Evolutionary conservation across 2,329 filamentous ascomycete genomes (phyloP), one percentile per base, ranked within the genome.

Genomic region (Madurella fahalii): DNA sequence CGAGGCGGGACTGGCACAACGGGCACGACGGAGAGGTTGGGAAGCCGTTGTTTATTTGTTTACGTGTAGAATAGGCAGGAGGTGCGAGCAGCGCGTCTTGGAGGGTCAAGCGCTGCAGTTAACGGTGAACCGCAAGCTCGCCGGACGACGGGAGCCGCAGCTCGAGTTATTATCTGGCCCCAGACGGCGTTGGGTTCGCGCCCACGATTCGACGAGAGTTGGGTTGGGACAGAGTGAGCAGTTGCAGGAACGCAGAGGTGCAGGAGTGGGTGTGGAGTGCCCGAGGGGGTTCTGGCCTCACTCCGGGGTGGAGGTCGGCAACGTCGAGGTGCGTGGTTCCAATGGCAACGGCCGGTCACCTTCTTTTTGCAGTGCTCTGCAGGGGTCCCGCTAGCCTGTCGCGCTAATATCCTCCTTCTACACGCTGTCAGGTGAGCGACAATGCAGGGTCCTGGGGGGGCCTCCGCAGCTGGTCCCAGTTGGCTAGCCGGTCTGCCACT

Each of bases 391-490:
- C 46, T 39, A 42, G 53, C 40, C 54, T 40, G 47, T 51, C 60
- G 50, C 57, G 59, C 61, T 56, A 61, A 56, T 25, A 54, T 41
- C 37, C 34, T 25, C 48, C 52, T 47, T 50, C 54, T 50, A 57
- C 60, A 60, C 62, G 62, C 48, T 60, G 59, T 64, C 62, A 64
- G 58, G 56, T 64, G 62, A 63, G 50, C 51, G n/a, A 15, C 20
- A 41, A 53, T 55, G 58, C 56, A 60, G 56, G 57, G 55, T 56
- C 56, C 43, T 40, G 16, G 16, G 31, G 40, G 31, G 25, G 18
- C 16, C 9, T 44, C 50, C 53, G 50, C 55, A 55, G 48, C 40
- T 56, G 52, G 48, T 47, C 42, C 51, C 53, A 55, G 53, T 40
- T 58, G 50, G 32, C 54, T 41, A 40, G 34, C 16, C 46, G 16